phyloP scores from a whole-genome alignment of 2,329 filamentous ascomycete genomes.

The Ophiostoma quercus region DNA sequence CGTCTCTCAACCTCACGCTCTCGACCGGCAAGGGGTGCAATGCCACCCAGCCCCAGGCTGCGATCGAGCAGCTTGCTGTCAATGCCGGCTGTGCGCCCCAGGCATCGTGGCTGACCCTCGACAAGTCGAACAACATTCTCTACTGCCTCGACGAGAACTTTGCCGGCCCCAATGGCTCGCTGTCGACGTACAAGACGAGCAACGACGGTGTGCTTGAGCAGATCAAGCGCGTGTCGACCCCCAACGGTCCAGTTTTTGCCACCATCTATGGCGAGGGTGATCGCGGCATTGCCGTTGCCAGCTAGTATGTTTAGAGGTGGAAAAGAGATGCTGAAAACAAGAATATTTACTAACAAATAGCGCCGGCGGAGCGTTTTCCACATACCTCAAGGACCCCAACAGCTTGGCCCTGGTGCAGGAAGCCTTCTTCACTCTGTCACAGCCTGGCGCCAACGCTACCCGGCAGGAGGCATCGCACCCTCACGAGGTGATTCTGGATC shows the following conservation, averaged over 20 bases:
- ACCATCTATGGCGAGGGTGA: slow-evolving; percentile 41
- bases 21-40: slow-evolving; percentile 21
- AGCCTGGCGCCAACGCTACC: slow-evolving; percentile 37
- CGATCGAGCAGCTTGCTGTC: slow-evolving; percentile 41
- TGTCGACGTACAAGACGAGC: slow-evolving; percentile 40
- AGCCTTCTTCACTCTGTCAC: slow-evolving; percentile 38
- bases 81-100: slow-evolving; percentile 47
- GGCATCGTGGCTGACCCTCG: slow-evolving; percentile 58
- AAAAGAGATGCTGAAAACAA: neutral
- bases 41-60: slow-evolving; percentile 25
- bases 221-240: slow-evolving; percentile 36
- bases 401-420: slow-evolving; percentile 37
- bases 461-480: slow-evolving; percentile 58
- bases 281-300: slow-evolving; percentile 40
- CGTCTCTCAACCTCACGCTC: slow-evolving; percentile 43
- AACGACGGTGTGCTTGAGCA: slow-evolving; percentile 38
- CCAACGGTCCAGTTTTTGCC: slow-evolving; percentile 42
- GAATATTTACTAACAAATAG: neutral
- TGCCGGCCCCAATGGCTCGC: slow-evolving; percentile 42
- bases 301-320: slow-evolving; percentile 40
- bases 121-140: slow-evolving; percentile 45
- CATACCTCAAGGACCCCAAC: slow-evolving; percentile 40
- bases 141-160: slow-evolving; percentile 59
- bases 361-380: slow-evolving; percentile 41
- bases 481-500: slow-evolving; percentile 61